These are phyloP conservation scores for Teunomyces tritomae DNA, from an alignment of 805 yeast species.

Conservation along the genomic window DNA sequence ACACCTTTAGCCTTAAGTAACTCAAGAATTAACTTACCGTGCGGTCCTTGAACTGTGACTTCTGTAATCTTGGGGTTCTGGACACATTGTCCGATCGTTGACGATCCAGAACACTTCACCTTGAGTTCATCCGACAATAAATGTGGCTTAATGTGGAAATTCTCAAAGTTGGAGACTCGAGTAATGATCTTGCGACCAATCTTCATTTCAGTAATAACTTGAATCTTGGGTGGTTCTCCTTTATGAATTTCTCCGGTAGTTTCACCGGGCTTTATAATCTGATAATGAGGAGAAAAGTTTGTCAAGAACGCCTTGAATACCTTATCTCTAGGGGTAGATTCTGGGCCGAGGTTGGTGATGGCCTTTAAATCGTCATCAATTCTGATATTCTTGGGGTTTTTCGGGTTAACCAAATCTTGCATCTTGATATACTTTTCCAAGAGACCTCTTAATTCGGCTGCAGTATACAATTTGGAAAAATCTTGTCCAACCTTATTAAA, in stretches of 20 bases:
- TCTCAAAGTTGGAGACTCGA: conserved; percentile 64
- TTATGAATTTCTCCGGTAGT: conserved; percentile 37
- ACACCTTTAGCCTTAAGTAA: conserved; percentile 61
- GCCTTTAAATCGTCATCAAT: conserved; percentile 54
- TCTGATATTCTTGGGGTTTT: conserved; percentile 52
- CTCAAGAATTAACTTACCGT: conserved; percentile 59
- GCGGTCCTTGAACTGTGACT: conserved; percentile 91
- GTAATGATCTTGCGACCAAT: conserved; percentile 83
- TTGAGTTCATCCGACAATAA: conserved; percentile 66
- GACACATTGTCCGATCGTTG: conserved; percentile 63
- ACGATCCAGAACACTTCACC: conserved; percentile 84
- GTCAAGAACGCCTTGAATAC: conserved; percentile 44
- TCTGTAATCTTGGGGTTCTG: conserved; percentile 57
- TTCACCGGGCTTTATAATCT: conserved; percentile 48
- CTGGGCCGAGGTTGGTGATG: conserved; percentile 32
- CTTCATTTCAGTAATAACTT: conserved; percentile 68
- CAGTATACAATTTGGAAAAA: conserved; percentile 45
- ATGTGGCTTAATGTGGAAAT: conserved; percentile 62
- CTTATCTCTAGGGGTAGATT: conserved; percentile 40
- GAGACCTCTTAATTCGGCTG: conserved; percentile 51
- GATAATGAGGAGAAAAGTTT: conserved; percentile 50
- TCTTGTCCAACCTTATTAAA: conserved; percentile 42
- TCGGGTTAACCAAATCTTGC: conserved; percentile 48
- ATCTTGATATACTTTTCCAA: conserved; percentile 55
- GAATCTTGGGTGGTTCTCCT: conserved; percentile 68